These are phyloP conservation scores for Penicillium sp. DNA, from an alignment of 2,329 filamentous ascomycete species.

Conservation along the genomic window DNA sequence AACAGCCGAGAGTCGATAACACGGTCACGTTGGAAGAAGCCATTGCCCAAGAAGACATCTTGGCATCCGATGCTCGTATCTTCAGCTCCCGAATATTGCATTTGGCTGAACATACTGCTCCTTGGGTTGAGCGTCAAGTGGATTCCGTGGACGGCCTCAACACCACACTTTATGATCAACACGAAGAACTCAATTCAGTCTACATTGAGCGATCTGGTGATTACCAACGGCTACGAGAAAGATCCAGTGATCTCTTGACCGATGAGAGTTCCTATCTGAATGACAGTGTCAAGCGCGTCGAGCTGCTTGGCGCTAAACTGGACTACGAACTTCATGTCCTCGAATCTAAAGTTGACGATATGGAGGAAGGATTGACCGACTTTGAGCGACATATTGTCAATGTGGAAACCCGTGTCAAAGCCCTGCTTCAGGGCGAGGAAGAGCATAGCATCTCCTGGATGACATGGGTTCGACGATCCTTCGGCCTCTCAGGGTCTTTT, in stretches of 20 bases:
- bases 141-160: slow-evolving; percentile 59
- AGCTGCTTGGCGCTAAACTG: slow-evolving; percentile 77
- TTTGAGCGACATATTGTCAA: slow-evolving; percentile 78
- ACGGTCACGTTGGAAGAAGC: slow-evolving; percentile 42
- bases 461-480: slow-evolving; percentile 50
- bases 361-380: slow-evolving; percentile 76
- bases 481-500: slow-evolving; percentile 20
- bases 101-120: slow-evolving; percentile 38
- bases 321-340: slow-evolving; percentile 88
- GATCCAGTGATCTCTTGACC: slow-evolving; percentile 67
- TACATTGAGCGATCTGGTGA: slow-evolving; percentile 71
- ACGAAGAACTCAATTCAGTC: slow-evolving; percentile 64
- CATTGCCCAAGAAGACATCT: slow-evolving; percentile 40
- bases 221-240: slow-evolving; percentile 67
- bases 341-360: slow-evolving; percentile 78
- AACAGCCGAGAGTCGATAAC: slow-evolving; percentile 30
- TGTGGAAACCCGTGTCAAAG: slow-evolving; percentile 64
- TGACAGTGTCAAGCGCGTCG: slow-evolving; percentile 75
- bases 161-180: slow-evolving; percentile 61
- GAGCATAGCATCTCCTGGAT: slow-evolving; percentile 64
- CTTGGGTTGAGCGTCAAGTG: slow-evolving; percentile 47
- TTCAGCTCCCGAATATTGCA: slow-evolving; percentile 39
- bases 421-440: slow-evolving; percentile 63
- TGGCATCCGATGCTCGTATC: slow-evolving; percentile 37
- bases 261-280: slow-evolving; percentile 68